A percentile compares a stretch with the other conserved stretches of the same genome.
Evolutionary conservation across 1,139 yeast species (phyloP).

Genomic region (Protomyces inundatus): DNA sequence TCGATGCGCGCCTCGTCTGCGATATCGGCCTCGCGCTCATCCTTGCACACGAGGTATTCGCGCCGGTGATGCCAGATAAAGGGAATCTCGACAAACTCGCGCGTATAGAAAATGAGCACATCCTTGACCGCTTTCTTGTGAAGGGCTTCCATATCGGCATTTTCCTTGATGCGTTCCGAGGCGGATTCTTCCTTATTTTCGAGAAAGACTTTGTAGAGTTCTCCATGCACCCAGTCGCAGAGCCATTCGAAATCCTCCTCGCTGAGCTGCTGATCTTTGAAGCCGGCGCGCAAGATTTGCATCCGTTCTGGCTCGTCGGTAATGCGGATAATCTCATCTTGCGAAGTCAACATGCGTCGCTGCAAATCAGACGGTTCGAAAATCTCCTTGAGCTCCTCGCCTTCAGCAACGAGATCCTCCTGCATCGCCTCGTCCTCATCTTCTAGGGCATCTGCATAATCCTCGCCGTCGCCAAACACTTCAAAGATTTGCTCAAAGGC

Average conservation of each 20-base stretch:
- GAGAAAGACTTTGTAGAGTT: constrained; percentile 12
- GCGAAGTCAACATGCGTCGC: constrained; percentile 85
- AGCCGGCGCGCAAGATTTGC: constrained; percentile 64
- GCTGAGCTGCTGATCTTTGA: constrained; percentile 59
- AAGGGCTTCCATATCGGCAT: constrained; percentile 50
- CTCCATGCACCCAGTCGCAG: constrained; percentile 58
- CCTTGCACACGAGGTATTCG: constrained; percentile 65
- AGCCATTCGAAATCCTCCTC: constrained; percentile 51
- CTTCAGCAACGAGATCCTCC: constrained; percentile 30
- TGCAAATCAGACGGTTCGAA: constrained; percentile 91
- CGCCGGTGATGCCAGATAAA: constrained; percentile 93
- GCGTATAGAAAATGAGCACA: constrained; percentile 71
- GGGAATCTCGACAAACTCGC: constrained; percentile 86
- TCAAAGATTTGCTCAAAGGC: constrained; percentile 88
- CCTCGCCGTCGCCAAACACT: constrained; percentile 95
- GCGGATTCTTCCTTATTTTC: constrained; percentile 30
- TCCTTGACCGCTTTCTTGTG: constrained; percentile 64
- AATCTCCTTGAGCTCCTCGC: constrained; percentile 64
- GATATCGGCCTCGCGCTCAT: constrained; percentile 32
- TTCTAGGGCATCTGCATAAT: constrained; percentile 84
- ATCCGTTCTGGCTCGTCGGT: constrained; percentile 90
- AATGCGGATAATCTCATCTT: constrained; percentile 79
- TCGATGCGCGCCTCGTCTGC: constrained; percentile 40
- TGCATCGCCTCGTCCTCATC: constrained; percentile 43
- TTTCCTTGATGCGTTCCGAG: constrained; percentile 4